These are phyloP conservation scores for Striga asiatica DNA, from an alignment of 257 asterid species.

Conservation along the genomic window DNA sequence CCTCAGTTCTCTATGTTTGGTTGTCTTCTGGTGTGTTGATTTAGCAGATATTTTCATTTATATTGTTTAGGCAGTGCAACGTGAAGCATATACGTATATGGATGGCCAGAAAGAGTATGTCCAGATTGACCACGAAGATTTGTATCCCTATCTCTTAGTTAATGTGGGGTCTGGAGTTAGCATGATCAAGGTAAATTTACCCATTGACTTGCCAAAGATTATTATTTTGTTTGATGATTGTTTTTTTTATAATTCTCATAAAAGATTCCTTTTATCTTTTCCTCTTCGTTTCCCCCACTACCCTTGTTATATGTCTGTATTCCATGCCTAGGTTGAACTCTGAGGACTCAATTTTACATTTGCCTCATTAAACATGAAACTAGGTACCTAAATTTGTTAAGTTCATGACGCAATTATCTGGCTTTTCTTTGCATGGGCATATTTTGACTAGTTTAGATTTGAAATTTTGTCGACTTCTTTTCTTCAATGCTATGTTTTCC, in stretches of 20 bases:
- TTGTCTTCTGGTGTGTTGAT: constrained; percentile 11
- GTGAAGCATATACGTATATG: constrained; percentile 83
- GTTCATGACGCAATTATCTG: not conserved
- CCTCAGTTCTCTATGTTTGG: not conserved
- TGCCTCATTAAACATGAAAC: too few species aligned
- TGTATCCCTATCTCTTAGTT: constrained; percentile 96
- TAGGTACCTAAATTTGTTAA: not conserved
- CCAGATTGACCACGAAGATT: constrained; percentile 70
- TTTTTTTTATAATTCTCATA: too few species aligned
- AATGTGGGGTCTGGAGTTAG: constrained; percentile 96
- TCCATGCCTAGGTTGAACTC: not conserved
- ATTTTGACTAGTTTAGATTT: not conserved
- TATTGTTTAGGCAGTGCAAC: constrained; percentile 55
- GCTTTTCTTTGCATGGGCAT: not conserved
- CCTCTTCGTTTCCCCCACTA: not conserved
- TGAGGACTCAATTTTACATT: too few species aligned
- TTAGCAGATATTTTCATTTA: constrained; percentile 13
- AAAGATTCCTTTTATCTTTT: too few species aligned
- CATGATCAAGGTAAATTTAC: constrained; percentile 79
- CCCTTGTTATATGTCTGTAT: not conserved
- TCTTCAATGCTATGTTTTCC: not conserved
- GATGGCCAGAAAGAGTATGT: constrained; percentile 56
- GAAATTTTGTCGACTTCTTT: not conserved
- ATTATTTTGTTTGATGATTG: not conserved
- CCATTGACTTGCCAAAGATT: constrained; percentile 2